Percentiles rank a stretch among this genome's conserved stretches.
These are phyloP conservation scores for Oryza brachyantha DNA, from an alignment of 176 grass and related monocot genomes.

Conservation along the genomic window DNA sequence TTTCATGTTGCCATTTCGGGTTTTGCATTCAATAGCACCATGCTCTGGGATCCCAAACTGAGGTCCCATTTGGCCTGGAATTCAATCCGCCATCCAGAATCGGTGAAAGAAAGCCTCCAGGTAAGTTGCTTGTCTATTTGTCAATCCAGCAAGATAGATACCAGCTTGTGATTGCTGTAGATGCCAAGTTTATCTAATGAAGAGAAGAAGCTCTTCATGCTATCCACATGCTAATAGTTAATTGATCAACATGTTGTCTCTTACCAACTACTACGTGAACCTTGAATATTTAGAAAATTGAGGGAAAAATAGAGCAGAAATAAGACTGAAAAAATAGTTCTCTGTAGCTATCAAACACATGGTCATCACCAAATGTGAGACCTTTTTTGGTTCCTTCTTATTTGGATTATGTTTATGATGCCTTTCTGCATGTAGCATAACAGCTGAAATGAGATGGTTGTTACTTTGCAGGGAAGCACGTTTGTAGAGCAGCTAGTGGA, in stretches of 20 bases:
- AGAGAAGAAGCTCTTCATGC: background rate
- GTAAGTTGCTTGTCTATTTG: constrained; percentile 31
- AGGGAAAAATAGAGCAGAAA: background rate
- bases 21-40: constrained; percentile 97
- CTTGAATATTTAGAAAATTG: background rate
- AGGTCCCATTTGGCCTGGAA: constrained; percentile 74
- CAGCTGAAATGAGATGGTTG: constrained; percentile 36
- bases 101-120: constrained; percentile 71
- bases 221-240: background rate
- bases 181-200: background rate
- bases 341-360: constrained; percentile 19
- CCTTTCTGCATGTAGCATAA: constrained; percentile 32
- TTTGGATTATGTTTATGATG: constrained; percentile 11
- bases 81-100: constrained; percentile 78
- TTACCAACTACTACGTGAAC: background rate
- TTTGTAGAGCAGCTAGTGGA: constrained; percentile 91
- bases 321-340: background rate
- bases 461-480: constrained; percentile 72
- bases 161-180: background rate
- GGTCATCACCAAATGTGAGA: constrained; percentile 11
- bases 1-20: constrained; percentile 96
- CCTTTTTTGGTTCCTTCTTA: background rate
- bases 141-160: background rate
- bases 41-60: constrained; percentile 83
- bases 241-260: background rate